Base-by-base conservation (phyloP, 2,329 filamentous ascomycete species). In the Balansia obtecta region DNA sequence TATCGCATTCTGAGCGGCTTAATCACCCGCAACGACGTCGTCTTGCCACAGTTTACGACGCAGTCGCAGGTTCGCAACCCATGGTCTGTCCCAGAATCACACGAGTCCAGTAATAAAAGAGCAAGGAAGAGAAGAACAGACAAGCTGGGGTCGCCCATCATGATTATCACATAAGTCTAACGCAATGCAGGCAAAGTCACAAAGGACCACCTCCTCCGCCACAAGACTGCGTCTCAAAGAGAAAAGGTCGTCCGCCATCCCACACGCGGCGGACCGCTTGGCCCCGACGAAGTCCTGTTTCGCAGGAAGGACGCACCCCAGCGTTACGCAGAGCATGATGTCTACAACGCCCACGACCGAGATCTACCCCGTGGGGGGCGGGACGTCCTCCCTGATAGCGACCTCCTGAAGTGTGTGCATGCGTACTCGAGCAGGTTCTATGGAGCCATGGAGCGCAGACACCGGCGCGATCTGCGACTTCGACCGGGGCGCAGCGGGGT, bases 271-370 rank as follows among this genome's bases (percentile, higher is more conserved):
- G 55, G 50, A 12, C 60, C 62, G 9, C 66, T 86, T 5, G 72
- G 82, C 2, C 84, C 86, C 2, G 85, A 88, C 50, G 81, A 87
- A 52, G 79, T 84, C 1, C 74, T 90, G 4, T 89, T 87, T 63
- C 78, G 78, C 30, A 75, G 77, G 45, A 72, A 71, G 55, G 69
- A 76, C 52, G 85, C 85, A 1, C 85, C 85, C 2, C 67, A 72
- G 18, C 79, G 85, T 49, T 88, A 81, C 60, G 76, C 76, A 50
- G 85, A 89, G 65, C 74, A 80, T 52, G 85, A 89, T 64, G 72
- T 84, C 53, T 90, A 89, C 67, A 79, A 77, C 58, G 77, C 82
- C 4, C 75, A 84, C 61, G 76, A 80, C 50, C 64, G 71, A 32
- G 65, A 79, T n/a, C 67, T 79, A 13, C 69, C 69, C 2, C 66